Evolutionary conservation across 805 yeast genomes (phyloP), one percentile per base, ranked within the genome.

Genomic region (Metschnikowia lachancei): DNA sequence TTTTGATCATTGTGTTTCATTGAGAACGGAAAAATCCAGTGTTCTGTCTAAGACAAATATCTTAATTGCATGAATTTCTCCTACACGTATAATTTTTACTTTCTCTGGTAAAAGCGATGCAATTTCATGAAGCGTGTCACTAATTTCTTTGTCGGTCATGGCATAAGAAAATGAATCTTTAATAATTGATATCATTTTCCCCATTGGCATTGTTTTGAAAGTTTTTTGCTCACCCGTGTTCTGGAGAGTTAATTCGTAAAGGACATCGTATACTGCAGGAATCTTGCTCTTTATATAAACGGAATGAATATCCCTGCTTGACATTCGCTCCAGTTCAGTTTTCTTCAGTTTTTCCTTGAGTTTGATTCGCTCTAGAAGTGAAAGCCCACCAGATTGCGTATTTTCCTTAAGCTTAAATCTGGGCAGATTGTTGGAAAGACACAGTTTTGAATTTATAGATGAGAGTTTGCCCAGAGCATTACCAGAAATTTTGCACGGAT

Each of bases 311-410:
- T 48, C 45, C 35, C 61, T 59, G 0, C 69, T 65, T 7, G 50
- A 49, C 9, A 57, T 54, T 1, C 44, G 46, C n/a, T 36, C 34
- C 19, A 12, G 18, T 4, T 14, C 42, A 28, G n/a, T 6, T 6
- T 50, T 38, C 14, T 44, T 57, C 13, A 47, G 53, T 17, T 56
- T 53, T 45, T 75, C 77, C 52, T 67, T 72, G 36, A 56, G 46
- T 43, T 60, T 63, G 39, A 74, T 70, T 37, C 78, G 58, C 36
- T 75, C 74, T 11, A 74, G 49, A 5, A 75, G 52, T 1, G 72
- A 58, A 9, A 64, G 53, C 1, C 74, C 74, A 16, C 51, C 39
- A 9, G 43, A 29, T 26, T 28, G 20, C n/a, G 42, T 34, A n/a
- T 40, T 24, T 11, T 40, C 42, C 36, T 62, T 62, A 49, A 70